Conservation (phyloP, 495 filamentous ascomycete genomes). For the Elaphomyces granulatus region DNA sequence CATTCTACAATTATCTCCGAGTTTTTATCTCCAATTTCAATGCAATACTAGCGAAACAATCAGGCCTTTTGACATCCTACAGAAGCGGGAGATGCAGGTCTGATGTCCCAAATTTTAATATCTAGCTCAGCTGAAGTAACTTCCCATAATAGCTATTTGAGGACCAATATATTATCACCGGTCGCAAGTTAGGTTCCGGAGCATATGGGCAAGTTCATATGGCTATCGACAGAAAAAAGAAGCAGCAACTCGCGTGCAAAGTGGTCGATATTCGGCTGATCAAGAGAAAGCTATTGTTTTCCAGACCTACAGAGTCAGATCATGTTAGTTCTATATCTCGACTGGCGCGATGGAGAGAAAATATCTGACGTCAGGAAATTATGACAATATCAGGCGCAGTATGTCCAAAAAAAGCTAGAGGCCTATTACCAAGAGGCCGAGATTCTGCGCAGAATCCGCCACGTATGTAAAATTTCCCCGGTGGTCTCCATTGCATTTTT, state of each 20-base stretch:
- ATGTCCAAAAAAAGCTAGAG: constrained; percentile 6
- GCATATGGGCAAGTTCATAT: constrained; percentile 35
- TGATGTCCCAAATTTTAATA: constrained; percentile 1
- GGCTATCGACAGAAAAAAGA: constrained; percentile 23
- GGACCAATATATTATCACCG: constrained; percentile 32
- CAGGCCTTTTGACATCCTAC: neutral
- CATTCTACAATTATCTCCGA: constrained; percentile 20
- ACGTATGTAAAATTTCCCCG: constrained; percentile 28
- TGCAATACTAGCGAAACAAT: constrained; percentile 2
- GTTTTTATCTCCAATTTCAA: constrained; percentile 13
- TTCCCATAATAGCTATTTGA: constrained; percentile 27
- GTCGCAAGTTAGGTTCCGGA: constrained; percentile 35
- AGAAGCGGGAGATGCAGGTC: constrained; percentile 7
- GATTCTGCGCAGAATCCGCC: constrained; percentile 41
- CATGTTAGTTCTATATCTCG: too few relatives aligned
- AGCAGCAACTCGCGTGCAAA: constrained; percentile 39
- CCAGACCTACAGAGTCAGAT: constrained; percentile 6
- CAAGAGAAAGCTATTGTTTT: constrained; percentile 1
- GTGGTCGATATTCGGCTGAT: constrained; percentile 26
- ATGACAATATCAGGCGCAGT: neutral
- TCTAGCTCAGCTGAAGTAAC: neutral
- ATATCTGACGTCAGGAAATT: neutral
- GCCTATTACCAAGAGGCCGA: constrained; percentile 32
- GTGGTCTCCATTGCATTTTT: constrained; percentile 2
- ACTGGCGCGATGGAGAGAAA: too few relatives aligned